phyloP scores from a whole-genome alignment of 805 yeast species.

The Starmerella vaccinii region DNA sequence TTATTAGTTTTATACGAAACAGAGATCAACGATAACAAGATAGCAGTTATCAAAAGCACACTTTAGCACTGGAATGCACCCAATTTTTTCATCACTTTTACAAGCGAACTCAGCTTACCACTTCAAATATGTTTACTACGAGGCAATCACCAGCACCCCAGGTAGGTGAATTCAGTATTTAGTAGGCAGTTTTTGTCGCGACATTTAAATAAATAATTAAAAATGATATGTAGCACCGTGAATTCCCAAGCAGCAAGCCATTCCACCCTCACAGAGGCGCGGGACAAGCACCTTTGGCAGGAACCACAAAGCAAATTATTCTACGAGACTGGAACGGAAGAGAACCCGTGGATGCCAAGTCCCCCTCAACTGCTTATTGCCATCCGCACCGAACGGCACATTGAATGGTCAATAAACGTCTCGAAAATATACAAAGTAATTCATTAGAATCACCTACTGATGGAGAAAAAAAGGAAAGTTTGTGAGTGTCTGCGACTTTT shows the following conservation, averaged over 20 bases:
- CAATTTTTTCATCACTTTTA: too few species aligned
- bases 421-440: conserved; percentile 27
- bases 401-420: conserved; percentile 21
- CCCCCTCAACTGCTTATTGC: conserved; percentile 25
- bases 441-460: conserved; percentile 29
- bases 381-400: conserved; percentile 20
- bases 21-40: too few species aligned
- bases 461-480: conserved; percentile 15
- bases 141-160: too few species aligned
- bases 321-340: conserved; percentile 36
- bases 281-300: conserved; percentile 14
- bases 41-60: too few species aligned
- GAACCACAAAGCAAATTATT: conserved; percentile 26
- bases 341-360: conserved; percentile 28
- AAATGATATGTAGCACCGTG: conserved; percentile 29
- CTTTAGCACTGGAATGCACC: too few species aligned
- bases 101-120: too few species aligned
- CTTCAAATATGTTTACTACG: too few species aligned
- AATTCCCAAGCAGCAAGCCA: conserved; percentile 22
- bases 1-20: background rate
- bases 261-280: conserved; percentile 13
- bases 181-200: too few species aligned
- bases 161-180: too few species aligned
- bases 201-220: background rate
- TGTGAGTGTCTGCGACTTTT: background rate